Evolutionary conservation across 2,329 filamentous ascomycete genomes (phyloP).

Genomic region (Ramichloridium luteum): DNA sequence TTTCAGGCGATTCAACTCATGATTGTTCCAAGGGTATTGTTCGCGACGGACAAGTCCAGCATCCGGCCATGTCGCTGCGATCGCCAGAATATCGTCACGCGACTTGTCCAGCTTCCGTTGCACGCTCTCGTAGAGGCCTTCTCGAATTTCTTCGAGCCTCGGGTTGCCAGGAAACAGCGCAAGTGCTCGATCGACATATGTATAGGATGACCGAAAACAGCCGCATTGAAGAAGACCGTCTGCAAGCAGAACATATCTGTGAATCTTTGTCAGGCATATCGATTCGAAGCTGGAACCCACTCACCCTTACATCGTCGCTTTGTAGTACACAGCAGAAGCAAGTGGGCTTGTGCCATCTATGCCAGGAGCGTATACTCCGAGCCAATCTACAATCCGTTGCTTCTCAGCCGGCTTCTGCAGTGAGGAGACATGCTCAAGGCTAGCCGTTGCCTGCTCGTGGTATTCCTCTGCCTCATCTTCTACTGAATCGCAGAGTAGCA

Average conservation of each 20-base stretch:
- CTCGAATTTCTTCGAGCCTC: conserved; percentile 43
- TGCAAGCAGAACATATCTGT: conserved; percentile 19
- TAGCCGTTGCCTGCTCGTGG: conserved; percentile 55
- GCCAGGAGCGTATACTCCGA: too few species aligned
- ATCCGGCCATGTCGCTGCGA: conserved; percentile 47
- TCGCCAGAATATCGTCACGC: not conserved
- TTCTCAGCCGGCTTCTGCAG: conserved; percentile 28
- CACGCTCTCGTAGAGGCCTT: conserved; percentile 33
- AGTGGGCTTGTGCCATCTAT: too few species aligned
- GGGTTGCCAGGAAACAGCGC: conserved; percentile 42
- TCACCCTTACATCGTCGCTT: conserved; percentile 13
- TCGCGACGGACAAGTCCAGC: conserved; percentile 55
- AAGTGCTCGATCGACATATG: conserved; percentile 53
- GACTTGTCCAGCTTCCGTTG: conserved; percentile 1
- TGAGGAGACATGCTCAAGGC: too few species aligned
- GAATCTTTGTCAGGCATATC: conserved; percentile 3
- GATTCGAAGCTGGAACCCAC: too few species aligned
- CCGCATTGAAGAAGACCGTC: conserved; percentile 48
- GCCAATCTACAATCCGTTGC: too few species aligned
- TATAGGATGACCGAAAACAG: conserved; percentile 53
- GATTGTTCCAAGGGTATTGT: conserved; percentile 50
- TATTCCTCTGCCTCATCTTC: conserved; percentile 71
- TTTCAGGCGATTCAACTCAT: conserved; percentile 47
- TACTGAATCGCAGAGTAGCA: conserved; percentile 76
- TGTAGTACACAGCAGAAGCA: too few species aligned